Base-by-base conservation (phyloP, 352 stramenopile species). In the Pythium rhizo-oryzae region DNA sequence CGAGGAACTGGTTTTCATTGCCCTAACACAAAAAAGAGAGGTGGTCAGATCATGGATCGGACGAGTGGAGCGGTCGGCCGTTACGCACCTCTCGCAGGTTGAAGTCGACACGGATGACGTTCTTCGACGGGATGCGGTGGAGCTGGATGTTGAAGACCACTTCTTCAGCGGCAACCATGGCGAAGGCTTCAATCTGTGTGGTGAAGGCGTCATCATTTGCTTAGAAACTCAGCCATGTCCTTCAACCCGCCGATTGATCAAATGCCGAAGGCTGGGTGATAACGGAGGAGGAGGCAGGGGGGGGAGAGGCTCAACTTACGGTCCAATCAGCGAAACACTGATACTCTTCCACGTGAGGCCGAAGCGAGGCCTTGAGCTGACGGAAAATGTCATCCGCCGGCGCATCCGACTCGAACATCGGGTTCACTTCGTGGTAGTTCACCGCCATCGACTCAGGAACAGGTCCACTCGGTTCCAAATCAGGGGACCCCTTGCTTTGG, bases 351-450 rank as follows among this genome's bases (percentile, higher is more conserved):
- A 86, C 77, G 62, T 83, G 59, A 46, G 71, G 57, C 51, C 63
- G 66, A 33, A 89, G 73, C 3, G 82, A 76, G 18, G 67, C 70
- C 54, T 89, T 73, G n/a, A 91, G 76, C 21, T 71, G 70, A 13
- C 67, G 67, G 39, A 87, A 88, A 53, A 90, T 83, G 19, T 81
- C 71, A 5, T 68, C 50, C 9, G 82, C 60, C 33, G 67, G 21
- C 23, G 80, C 74, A n/a, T 73, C 71, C 1, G 84, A 93, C 75
- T 93, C 84, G 53, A 93, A 93, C 72, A 73, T 85, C 43, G 82
- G 84, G 69, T 93, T 93, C 35, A 93, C 82, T 62, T 84, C 73
- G 53, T 72, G 79, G 56, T 87, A 92, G 19, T 62, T 69, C 15
- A 87, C 78, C 5, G 79, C 76, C n/a, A 37, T 37, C 13, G 77